Conservation (phyloP, 2,329 filamentous ascomycete species). For the Xenosphaeropsis pyriputrescens region DNA sequence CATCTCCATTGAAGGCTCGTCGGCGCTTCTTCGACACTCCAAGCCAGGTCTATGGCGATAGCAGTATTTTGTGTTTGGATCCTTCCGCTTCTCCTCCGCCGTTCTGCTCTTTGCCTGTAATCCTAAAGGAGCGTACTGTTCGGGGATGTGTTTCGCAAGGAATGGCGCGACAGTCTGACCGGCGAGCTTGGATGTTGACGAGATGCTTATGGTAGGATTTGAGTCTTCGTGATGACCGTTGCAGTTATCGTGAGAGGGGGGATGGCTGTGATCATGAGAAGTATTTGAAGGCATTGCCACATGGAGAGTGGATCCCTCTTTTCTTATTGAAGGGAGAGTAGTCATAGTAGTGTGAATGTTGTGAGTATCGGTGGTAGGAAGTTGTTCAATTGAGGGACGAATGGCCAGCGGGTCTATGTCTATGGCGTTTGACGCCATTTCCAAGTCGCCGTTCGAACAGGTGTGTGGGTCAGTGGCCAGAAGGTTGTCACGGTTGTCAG, state of each 20-base stretch:
- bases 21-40: constrained; percentile 82
- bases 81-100: constrained; percentile 23
- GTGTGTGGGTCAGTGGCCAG: background rate
- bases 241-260: constrained; percentile 13
- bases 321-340: background rate
- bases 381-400: background rate
- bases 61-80: constrained; percentile 79
- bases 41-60: constrained; percentile 90
- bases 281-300: background rate
- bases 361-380: background rate
- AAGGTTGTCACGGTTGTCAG: too few relatives aligned
- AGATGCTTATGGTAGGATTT: constrained; percentile 11
- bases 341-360: too few relatives aligned
- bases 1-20: constrained; percentile 92
- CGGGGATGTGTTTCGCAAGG: constrained; percentile 78
- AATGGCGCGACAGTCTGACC: constrained; percentile 42
- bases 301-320: too few relatives aligned
- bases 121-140: constrained; percentile 70
- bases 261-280: constrained; percentile 7
- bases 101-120: constrained; percentile 23
- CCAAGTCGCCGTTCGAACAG: background rate
- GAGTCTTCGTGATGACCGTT: constrained; percentile 7
- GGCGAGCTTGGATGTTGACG: constrained; percentile 14
- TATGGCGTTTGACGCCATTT: background rate
- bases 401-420: background rate